Conservation (phyloP, 441 rosid species). For the Erodium moschatum region DNA sequence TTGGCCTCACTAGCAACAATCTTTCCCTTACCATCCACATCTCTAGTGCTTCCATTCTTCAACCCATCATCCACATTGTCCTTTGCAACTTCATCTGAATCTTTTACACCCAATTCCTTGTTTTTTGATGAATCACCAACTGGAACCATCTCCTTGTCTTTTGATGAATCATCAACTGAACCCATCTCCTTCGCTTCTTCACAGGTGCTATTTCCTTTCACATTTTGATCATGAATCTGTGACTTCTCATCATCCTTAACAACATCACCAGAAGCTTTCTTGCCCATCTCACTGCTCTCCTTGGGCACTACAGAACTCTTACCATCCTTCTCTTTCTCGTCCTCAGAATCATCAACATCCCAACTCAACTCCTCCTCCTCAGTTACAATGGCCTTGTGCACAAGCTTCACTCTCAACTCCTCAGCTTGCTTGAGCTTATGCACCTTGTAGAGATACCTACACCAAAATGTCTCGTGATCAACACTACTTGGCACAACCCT, state of each 20-base stretch:
- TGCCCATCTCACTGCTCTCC: slow-evolving; percentile 17
- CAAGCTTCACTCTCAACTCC: slow-evolving; percentile 52
- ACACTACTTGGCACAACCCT: slow-evolving; percentile 40
- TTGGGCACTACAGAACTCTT: background rate
- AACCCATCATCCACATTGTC: background rate
- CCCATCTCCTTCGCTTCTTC: too few relatives aligned
- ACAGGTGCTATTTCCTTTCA: background rate
- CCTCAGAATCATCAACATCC: slow-evolving; percentile 60
- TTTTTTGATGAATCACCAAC: slow-evolving; percentile 16
- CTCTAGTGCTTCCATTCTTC: background rate
- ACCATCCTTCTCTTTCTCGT: slow-evolving; percentile 18
- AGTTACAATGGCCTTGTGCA: slow-evolving; percentile 49
- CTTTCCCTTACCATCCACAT: background rate
- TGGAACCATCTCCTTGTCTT: background rate
- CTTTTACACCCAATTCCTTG: slow-evolving; percentile 17
- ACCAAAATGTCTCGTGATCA: slow-evolving; percentile 50
- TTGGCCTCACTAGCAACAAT: background rate
- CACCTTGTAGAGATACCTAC: slow-evolving; percentile 51
- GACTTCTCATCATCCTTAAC: slow-evolving; percentile 8
- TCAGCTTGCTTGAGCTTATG: slow-evolving; percentile 58
- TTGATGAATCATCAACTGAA: background rate
- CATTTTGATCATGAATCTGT: background rate
- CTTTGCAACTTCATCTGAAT: background rate
- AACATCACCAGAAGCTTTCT: slow-evolving; percentile 13
- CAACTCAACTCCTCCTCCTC: slow-evolving; percentile 62